These are phyloP conservation scores for Torulaspora pretoriensis DNA, from an alignment of 1,139 yeast species.

Conservation along the genomic window DNA sequence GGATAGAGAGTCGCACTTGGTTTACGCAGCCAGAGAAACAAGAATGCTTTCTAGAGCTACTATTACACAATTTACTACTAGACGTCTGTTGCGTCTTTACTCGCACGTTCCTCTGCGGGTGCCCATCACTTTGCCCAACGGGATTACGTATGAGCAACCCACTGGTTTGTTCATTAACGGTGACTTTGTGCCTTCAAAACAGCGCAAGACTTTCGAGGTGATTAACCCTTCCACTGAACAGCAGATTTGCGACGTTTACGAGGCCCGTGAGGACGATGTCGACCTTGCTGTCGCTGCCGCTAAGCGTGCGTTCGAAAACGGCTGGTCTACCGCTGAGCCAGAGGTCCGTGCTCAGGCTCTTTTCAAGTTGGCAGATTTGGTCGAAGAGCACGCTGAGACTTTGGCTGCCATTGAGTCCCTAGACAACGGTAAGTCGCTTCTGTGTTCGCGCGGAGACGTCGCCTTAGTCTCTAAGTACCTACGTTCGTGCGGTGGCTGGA, in stretches of 20 bases:
- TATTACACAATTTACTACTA: conserved; percentile 5
- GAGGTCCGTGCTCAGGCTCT: conserved; percentile 52
- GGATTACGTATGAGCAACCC: conserved; percentile 48
- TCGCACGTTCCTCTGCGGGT: conserved; percentile 44
- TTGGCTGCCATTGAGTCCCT: conserved; percentile 61
- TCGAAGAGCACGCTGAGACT: conserved; percentile 52
- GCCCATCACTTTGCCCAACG: conserved; percentile 51
- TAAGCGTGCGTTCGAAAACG: conserved; percentile 40
- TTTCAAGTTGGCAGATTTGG: conserved; percentile 55
- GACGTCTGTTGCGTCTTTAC: conserved; percentile 28
- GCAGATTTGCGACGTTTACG: conserved; percentile 43
- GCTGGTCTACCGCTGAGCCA: conserved; percentile 43
- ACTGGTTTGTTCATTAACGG: conserved; percentile 50
- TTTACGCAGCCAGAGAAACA: background rate
- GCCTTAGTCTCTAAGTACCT: conserved; percentile 53
- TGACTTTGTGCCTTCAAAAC: conserved; percentile 42
- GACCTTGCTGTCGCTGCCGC: conserved; percentile 48
- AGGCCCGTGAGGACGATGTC: conserved; percentile 46
- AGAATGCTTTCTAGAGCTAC: conserved; percentile 11
- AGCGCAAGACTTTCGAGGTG: conserved; percentile 42
- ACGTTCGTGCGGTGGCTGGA: conserved; percentile 73
- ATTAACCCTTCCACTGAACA: conserved; percentile 47
- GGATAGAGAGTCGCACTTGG: background rate
- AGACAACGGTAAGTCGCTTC: conserved; percentile 70
- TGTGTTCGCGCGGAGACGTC: conserved; percentile 52